These are phyloP conservation scores for Rosa persica DNA, from an alignment of 306 rosid genomes.

Conservation along the genomic window DNA sequence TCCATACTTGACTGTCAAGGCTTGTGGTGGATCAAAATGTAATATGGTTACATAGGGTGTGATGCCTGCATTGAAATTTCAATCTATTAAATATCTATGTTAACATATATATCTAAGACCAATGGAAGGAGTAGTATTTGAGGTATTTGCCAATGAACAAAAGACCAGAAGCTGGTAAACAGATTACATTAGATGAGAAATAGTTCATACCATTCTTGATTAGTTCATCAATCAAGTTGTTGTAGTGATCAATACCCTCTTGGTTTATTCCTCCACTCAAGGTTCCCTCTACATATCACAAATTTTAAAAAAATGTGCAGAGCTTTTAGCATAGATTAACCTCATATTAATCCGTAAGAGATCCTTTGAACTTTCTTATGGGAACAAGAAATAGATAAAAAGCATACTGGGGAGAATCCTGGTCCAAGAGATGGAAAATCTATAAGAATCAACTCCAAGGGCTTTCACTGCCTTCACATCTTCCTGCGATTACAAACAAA, in stretches of 20 bases:
- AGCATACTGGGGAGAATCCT: conserved; percentile 17
- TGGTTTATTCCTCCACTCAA: conserved; percentile 26
- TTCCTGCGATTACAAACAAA: neutral
- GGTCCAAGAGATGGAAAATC: conserved; percentile 29
- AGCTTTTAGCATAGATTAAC: neutral
- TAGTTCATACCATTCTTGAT: conserved; percentile 8
- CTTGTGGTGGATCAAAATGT: conserved; percentile 27
- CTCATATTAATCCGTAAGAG: neutral
- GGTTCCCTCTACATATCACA: neutral
- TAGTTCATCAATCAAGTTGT: conserved; percentile 18
- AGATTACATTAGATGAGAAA: neutral
- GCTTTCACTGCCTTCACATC: conserved; percentile 19
- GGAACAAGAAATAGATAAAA: neutral
- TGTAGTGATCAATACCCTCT: conserved; percentile 25
- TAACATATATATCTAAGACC: neutral
- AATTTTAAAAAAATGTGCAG: neutral
- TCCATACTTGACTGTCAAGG: conserved; percentile 16
- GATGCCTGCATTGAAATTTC: conserved; percentile 5
- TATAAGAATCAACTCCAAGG: conserved; percentile 23
- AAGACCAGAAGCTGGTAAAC: too few relatives aligned
- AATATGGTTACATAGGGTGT: conserved; percentile 28
- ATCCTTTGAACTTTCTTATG: neutral
- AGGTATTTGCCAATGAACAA: neutral
- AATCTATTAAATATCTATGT: neutral
- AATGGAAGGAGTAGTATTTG: neutral